These are phyloP conservation scores for Lactarius sp. DNA, from an alignment of 768 basidiomycete genomes.

Conservation along the genomic window DNA sequence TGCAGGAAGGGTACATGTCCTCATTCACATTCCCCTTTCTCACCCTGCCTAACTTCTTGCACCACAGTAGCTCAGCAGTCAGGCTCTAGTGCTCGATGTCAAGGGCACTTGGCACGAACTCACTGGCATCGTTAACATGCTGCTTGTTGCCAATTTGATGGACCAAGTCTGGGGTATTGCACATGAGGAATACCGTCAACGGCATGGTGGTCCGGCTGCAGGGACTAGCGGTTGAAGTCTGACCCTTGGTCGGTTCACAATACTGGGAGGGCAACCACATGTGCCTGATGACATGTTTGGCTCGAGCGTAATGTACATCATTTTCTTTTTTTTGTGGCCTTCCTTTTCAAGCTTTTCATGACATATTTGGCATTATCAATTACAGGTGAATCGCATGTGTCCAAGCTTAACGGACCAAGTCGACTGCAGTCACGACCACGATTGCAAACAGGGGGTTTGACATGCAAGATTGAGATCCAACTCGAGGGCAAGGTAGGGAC, in stretches of 20 bases:
- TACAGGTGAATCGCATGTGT: conserved; percentile 73
- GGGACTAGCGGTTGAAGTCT: conserved; percentile 76
- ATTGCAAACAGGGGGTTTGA: conserved; percentile 85
- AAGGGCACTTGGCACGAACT: conserved; percentile 82
- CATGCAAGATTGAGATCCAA: conserved; percentile 84
- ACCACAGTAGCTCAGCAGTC: conserved; percentile 62
- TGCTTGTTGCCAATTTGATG: conserved; percentile 67
- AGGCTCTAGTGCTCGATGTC: conserved; percentile 79
- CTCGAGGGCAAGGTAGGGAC: conserved; percentile 82
- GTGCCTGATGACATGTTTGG: conserved; percentile 84
- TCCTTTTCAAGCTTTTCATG: conserved; percentile 2
- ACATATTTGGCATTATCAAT: not conserved
- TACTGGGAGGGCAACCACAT: conserved; percentile 78
- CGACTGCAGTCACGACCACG: conserved; percentile 78
- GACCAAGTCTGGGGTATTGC: conserved; percentile 50
- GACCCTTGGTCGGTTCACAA: conserved; percentile 76
- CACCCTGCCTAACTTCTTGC: conserved; percentile 12
- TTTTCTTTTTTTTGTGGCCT: not conserved
- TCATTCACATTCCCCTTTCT: no score
- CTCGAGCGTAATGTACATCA: conserved; percentile 60
- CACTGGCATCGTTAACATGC: conserved; percentile 75
- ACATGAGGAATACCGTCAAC: conserved; percentile 58
- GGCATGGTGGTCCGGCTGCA: conserved; percentile 46
- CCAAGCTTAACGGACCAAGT: conserved; percentile 65
- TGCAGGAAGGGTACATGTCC: conserved; percentile 61